A percentile compares a stretch with the other conserved stretches of the same genome.
phyloP scores from a whole-genome alignment of 352 stramenopile genomes.

The Phytopythium vexans region DNA sequence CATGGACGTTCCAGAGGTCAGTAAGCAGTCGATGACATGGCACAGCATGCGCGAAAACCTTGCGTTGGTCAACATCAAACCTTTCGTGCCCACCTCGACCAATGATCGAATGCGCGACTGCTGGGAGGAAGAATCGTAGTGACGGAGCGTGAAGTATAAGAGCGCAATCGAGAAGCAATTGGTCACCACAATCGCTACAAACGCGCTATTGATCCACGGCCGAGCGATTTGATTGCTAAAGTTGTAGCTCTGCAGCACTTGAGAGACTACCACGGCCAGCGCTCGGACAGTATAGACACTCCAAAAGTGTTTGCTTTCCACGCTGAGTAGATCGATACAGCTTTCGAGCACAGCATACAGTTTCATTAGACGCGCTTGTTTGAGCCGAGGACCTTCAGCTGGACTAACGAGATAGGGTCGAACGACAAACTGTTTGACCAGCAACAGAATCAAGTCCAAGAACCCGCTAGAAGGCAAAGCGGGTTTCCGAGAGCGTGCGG shows the following conservation, averaged over 20 bases:
- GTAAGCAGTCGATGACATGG: conserved; percentile 10
- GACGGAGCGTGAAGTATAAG: conserved; percentile 12
- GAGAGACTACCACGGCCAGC: conserved; percentile 9
- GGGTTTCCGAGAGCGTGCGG: not conserved
- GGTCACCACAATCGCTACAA: conserved; percentile 28
- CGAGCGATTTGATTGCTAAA: conserved; percentile 33
- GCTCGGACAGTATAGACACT: conserved; percentile 14
- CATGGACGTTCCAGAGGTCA: conserved; percentile 4
- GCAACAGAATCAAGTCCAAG: not conserved
- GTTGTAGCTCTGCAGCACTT: conserved; percentile 39
- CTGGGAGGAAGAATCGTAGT: not conserved
- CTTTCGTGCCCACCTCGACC: not conserved
- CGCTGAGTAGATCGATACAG: conserved; percentile 6
- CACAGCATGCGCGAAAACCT: conserved; percentile 16
- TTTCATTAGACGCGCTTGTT: not conserved
- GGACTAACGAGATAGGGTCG: not conserved
- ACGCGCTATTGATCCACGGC: conserved; percentile 46
- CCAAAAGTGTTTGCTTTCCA: conserved; percentile 17
- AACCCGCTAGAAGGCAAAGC: not conserved
- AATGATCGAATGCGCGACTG: not conserved
- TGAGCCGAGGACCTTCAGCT: too few species aligned
- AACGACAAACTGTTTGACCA: not conserved
- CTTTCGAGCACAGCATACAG: not conserved
- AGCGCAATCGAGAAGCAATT: conserved; percentile 33
- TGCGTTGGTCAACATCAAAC: not conserved